Percentiles rank a stretch among this genome's conserved stretches.
Evolutionary conservation across 306 rosid species (phyloP).

Genomic region (Vigna reflexopilosa): DNA sequence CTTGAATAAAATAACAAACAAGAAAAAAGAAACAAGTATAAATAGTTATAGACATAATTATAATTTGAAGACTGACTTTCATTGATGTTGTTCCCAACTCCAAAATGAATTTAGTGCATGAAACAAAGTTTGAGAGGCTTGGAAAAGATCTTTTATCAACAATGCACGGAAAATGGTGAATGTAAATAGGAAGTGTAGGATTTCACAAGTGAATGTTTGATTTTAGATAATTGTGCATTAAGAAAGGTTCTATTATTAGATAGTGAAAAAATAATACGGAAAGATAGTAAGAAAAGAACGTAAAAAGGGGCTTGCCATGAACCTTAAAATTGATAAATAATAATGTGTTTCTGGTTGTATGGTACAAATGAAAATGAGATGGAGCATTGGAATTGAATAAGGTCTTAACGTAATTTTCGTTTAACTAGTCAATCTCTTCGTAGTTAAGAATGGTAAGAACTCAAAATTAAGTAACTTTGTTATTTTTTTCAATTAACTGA

Average conservation of each 20-base stretch:
- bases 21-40: background rate
- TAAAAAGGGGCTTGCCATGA: slow-evolving; percentile 44
- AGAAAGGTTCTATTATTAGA: slow-evolving; percentile 40
- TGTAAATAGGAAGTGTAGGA: slow-evolving; percentile 10
- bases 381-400: slow-evolving; percentile 17
- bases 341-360: background rate
- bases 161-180: background rate
- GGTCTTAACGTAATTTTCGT: slow-evolving; percentile 17
- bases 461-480: background rate
- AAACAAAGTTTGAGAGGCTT: slow-evolving; percentile 4
- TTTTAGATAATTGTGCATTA: slow-evolving; percentile 8
- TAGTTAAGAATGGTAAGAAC: background rate
- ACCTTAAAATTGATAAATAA: slow-evolving; percentile 29
- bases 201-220: slow-evolving; percentile 11
- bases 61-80: slow-evolving; percentile 17
- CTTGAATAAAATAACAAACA: background rate
- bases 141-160: slow-evolving; percentile 2
- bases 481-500: background rate
- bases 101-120: slow-evolving; percentile 12
- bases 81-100: slow-evolving; percentile 7
- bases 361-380: background rate
- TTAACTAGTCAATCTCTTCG: background rate
- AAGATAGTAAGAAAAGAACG: slow-evolving; percentile 27
- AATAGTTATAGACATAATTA: background rate
- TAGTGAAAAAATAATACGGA: background rate